Evolutionary conservation across 352 stramenopile species (phyloP).

Genomic region (Phytophthora pinifolia): DNA sequence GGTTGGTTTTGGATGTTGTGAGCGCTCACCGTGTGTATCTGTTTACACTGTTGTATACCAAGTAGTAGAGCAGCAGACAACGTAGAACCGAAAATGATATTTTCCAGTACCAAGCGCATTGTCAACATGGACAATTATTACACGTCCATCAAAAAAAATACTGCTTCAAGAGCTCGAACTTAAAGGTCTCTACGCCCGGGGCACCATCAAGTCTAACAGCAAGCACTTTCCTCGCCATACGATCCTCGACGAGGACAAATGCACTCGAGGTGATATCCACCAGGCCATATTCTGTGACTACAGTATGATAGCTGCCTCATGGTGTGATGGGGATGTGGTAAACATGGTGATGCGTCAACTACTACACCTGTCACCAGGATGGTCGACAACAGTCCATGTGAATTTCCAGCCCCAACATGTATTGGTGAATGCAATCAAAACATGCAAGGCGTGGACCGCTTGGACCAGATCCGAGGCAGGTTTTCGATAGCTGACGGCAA

Average conservation of each 20-base stretch:
- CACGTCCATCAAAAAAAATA: conserved; percentile 24
- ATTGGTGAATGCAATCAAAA: conserved; percentile 28
- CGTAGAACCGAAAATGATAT: no score
- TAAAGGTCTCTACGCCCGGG: conserved; percentile 18
- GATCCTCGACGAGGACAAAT: conserved; percentile 5
- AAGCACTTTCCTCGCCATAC: conserved; percentile 27
- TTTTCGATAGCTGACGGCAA: conserved; percentile 33
- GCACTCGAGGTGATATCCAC: conserved; percentile 5
- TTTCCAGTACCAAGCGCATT: conserved; percentile 13
- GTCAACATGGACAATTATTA: conserved; percentile 40
- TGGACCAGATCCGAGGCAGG: conserved; percentile 21
- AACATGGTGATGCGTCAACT: conserved; percentile 26
- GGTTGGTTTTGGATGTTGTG: no score
- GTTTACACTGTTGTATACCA: no score
- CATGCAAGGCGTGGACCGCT: conserved; percentile 29
- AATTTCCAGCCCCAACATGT: conserved; percentile 26
- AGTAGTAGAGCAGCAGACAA: no score
- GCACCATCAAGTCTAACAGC: conserved; percentile 11
- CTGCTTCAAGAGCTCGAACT: conserved; percentile 17
- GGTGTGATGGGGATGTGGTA: conserved; percentile 24
- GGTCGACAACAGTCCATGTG: background rate
- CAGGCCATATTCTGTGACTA: conserved; percentile 14
- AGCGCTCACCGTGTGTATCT: no score
- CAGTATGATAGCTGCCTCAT: conserved; percentile 22
- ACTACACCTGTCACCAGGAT: conserved; percentile 14